These are phyloP conservation scores for Capsicum pubescens DNA, from an alignment of 257 asterid genomes.

Conservation along the genomic window DNA sequence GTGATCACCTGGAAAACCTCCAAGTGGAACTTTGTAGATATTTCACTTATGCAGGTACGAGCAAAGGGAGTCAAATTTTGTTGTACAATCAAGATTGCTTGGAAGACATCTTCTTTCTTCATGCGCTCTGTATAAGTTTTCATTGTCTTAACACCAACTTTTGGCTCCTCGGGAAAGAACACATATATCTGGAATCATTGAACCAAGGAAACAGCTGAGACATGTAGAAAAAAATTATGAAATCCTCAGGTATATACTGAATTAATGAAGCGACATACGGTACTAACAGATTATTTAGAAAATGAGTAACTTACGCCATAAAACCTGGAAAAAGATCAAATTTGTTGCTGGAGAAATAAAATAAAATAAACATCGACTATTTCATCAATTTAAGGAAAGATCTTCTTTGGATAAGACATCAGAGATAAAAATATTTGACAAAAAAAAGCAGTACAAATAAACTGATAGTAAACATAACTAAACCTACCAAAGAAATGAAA, in stretches of 20 bases:
- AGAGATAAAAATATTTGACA: not conserved
- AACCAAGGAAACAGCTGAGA: conserved; percentile 20
- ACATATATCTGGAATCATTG: conserved; percentile 68
- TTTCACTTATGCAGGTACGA: conserved; percentile 61
- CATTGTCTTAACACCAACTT: conserved; percentile 87
- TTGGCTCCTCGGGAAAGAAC: conserved; percentile 82
- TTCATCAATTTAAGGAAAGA: not conserved
- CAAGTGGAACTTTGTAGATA: conserved; percentile 75
- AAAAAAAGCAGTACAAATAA: not conserved
- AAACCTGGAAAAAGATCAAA: not conserved
- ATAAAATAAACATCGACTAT: not conserved
- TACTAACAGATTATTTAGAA: not conserved
- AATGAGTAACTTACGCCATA: not conserved
- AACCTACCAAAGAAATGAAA: not conserved
- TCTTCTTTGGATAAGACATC: not conserved
- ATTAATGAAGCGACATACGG: not conserved
- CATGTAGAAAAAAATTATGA: not conserved
- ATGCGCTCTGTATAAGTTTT: conserved; percentile 77
- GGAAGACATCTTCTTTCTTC: conserved; percentile 75
- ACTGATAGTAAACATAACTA: not conserved
- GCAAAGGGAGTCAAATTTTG: conserved; percentile 86
- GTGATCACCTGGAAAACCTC: conserved; percentile 78
- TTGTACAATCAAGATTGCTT: conserved; percentile 82
- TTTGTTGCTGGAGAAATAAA: not conserved
- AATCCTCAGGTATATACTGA: not conserved